Percentiles rank a stretch among this genome's conserved stretches.
Evolutionary conservation across 768 basidiomycete genomes (phyloP).

Genomic region (Agaricus subrufescens): DNA sequence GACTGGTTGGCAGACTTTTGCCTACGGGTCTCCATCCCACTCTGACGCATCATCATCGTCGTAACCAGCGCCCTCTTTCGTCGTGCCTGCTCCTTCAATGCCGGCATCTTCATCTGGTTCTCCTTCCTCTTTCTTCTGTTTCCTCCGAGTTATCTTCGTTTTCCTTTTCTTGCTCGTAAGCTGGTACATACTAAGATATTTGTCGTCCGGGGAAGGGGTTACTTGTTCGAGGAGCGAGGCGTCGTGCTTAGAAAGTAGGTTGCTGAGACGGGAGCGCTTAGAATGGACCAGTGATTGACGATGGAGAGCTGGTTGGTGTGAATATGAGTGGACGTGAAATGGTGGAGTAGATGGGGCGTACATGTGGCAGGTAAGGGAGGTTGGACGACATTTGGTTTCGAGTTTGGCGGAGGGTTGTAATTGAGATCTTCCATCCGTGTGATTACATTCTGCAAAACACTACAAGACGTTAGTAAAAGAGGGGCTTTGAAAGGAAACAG

Average conservation of each 20-base stretch:
- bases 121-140: not conserved
- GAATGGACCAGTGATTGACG: not conserved
- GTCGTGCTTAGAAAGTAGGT: not conserved
- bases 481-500: not conserved
- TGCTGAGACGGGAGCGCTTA: slow-evolving; percentile 3
- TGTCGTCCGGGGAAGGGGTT: not conserved
- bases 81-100: not conserved
- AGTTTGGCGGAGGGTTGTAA: slow-evolving; percentile 6
- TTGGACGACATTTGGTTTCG: not conserved
- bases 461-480: not conserved
- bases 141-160: not conserved
- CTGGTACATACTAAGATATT: not conserved
- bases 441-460: not conserved
- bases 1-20: no score
- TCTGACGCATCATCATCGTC: not conserved
- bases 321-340: not conserved
- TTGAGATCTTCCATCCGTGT: slow-evolving; percentile 3
- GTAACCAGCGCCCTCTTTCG: no score
- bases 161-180: not conserved
- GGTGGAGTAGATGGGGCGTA: not conserved
- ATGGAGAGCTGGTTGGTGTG: not conserved
- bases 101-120: not conserved
- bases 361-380: not conserved
- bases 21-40: not conserved
- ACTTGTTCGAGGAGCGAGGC: slow-evolving; percentile 1